These are phyloP conservation scores for Umbelopsis isabellina DNA, from an alignment of 192 early-diverging fungal species.

Conservation along the genomic window DNA sequence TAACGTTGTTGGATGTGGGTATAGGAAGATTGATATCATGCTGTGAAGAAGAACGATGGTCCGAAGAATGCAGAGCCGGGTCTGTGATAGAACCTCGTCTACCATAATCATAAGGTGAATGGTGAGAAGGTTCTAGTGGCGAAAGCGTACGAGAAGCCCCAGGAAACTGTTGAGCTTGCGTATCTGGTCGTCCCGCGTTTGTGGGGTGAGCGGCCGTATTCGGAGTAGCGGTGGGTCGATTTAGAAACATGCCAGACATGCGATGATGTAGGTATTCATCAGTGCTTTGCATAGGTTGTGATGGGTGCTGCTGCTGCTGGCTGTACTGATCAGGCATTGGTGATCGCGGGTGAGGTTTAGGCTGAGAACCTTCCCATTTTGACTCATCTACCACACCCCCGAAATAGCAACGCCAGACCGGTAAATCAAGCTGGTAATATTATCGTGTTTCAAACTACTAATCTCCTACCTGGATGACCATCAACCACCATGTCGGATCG, in stretches of 20 bases:
- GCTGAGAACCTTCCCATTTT: slow-evolving; percentile 25
- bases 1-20: slow-evolving; percentile 27
- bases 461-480: background rate
- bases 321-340: slow-evolving; percentile 17
- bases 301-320: background rate
- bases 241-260: slow-evolving; percentile 40
- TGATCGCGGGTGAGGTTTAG: slow-evolving; percentile 34
- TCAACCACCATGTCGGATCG: slow-evolving; percentile 23
- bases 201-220: slow-evolving; percentile 4
- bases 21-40: slow-evolving; percentile 37
- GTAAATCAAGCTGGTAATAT: background rate
- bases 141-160: slow-evolving; percentile 17
- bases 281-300: slow-evolving; percentile 13
- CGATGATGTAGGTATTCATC: slow-evolving; percentile 42
- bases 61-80: slow-evolving; percentile 24
- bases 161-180: slow-evolving; percentile 16
- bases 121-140: slow-evolving; percentile 36
- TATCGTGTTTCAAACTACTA: background rate
- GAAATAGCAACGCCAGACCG: slow-evolving; percentile 1
- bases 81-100: slow-evolving; percentile 38
- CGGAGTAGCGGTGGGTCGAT: slow-evolving; percentile 1
- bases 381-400: slow-evolving; percentile 19
- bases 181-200: slow-evolving; percentile 8
- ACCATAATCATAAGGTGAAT: slow-evolving; percentile 27
- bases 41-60: slow-evolving; percentile 33